Base-by-base conservation (phyloP, 306 rosid genomes). In the Pyrus betulifolia region DNA sequence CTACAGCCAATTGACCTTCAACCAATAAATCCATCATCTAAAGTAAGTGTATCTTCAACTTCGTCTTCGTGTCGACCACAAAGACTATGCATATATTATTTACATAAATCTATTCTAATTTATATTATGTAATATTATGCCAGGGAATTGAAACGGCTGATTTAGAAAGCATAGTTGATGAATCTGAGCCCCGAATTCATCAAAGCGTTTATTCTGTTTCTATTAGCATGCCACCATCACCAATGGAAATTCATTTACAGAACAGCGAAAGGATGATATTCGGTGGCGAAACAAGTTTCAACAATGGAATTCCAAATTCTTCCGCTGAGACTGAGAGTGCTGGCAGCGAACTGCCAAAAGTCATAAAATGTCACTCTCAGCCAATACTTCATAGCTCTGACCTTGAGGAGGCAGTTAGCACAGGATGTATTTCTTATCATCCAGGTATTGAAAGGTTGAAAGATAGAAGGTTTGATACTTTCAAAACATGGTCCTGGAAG, bases 401-500 rank as follows among this genome's bases (percentile, higher is more conserved):
- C 3, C 33, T 27, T 42, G 84, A 68, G 64, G 78, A 76, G 7
- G 84, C 65, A 62, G n/a, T 0, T 35, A 69, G 19, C 67, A 52
- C 22, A 49, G 67, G 10, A 33, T 74, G 76, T 30, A 42, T 42
- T 57, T 40, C 82, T 14, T 44, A 58, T 60, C 82, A 76, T 71
- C 89, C 88, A 11, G 82, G 76, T 65, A 76, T 79, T 65, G 72
- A 44, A 62, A 80, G 78, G 77, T 78, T 81, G 30, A 80, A 78
- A 74, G 93, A 91, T 73, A 88, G 76, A 68, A 85, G 94, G 75
- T 91, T 78, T 82, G 94, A 93, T 75, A 84, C 92, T 60, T 93
- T 93, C 58, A 93, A 91, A 79, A 93, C 98, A 64, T 90, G 84
- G 88, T 88, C 97, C 23, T 91, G 97, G 38, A 84, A 69, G 79